These are phyloP conservation scores for Cystobasidium tubakii DNA, from an alignment of 768 basidiomycete genomes.

Conservation along the genomic window DNA sequence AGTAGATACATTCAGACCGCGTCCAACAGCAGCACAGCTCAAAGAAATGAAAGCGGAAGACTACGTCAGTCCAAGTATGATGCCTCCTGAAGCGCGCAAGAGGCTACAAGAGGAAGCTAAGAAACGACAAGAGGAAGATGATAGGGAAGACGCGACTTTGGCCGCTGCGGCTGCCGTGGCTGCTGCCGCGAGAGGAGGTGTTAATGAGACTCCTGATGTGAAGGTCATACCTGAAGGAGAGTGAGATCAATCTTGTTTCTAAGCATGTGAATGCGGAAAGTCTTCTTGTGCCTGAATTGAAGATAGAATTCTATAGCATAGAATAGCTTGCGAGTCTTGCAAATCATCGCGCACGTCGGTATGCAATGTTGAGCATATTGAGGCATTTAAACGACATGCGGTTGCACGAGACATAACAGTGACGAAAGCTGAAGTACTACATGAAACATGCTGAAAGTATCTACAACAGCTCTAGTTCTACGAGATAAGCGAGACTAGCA, in stretches of 20 bases:
- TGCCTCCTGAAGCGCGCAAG: slow-evolving; percentile 15
- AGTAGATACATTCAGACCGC: slow-evolving; percentile 82
- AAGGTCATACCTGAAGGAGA: slow-evolving; percentile 1
- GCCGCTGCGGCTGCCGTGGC: not conserved
- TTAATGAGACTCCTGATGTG: not conserved
- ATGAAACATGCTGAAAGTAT: too few relatives aligned
- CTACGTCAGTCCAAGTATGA: slow-evolving; percentile 29
- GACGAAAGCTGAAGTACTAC: too few relatives aligned
- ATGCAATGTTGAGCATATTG: too few relatives aligned
- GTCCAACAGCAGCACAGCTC: slow-evolving; percentile 5
- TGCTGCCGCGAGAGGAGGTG: not conserved
- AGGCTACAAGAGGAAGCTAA: slow-evolving; percentile 17
- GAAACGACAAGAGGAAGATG: not conserved
- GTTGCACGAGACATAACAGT: too few relatives aligned
- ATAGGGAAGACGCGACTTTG: not conserved
- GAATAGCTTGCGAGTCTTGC: too few relatives aligned
- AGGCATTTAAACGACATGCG: too few relatives aligned
- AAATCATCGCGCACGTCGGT: too few relatives aligned
- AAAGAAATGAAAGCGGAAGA: slow-evolving; percentile 8
- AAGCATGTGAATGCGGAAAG: not conserved
- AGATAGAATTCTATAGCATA: too few relatives aligned
- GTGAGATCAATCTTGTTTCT: not conserved
- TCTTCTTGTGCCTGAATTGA: too few relatives aligned
- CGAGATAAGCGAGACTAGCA: too few relatives aligned
- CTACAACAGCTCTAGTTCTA: too few relatives aligned